Conservation (phyloP, 2,329 filamentous ascomycete genomes). For the Sarocladium strictum region DNA sequence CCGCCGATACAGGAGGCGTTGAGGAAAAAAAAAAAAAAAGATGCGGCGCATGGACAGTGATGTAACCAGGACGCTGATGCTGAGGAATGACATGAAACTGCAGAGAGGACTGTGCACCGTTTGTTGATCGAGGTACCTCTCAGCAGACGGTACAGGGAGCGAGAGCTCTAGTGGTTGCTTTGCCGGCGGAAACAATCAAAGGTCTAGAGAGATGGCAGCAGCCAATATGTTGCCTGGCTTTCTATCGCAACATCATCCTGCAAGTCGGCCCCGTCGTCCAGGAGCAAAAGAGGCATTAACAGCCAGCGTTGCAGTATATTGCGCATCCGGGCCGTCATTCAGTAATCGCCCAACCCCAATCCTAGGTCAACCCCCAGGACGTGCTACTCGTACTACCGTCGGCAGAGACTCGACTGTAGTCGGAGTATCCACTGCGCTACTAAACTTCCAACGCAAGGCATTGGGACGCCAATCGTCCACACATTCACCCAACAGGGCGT, state of each 20-base stretch:
- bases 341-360: conserved; percentile 4
- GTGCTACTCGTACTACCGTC: neutral
- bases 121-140: too few relatives aligned
- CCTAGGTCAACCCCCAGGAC: too few relatives aligned
- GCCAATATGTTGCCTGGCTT: neutral
- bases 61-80: too few relatives aligned
- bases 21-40: neutral
- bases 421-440: conserved; percentile 6
- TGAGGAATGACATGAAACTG: too few relatives aligned
- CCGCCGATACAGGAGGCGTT: neutral
- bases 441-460: neutral
- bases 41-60: too few relatives aligned
- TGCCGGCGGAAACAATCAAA: too few relatives aligned
- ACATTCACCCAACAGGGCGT: neutral
- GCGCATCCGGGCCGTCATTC: conserved; percentile 8
- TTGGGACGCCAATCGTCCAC: neutral
- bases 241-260: neutral
- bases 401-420: neutral
- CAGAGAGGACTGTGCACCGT: too few relatives aligned
- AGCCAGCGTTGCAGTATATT: conserved; percentile 8
- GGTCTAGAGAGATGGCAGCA: neutral
- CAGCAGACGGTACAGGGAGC: too few relatives aligned
- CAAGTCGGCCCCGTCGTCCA: too few relatives aligned
- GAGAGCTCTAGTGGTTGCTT: too few relatives aligned
- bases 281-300: conserved; percentile 5